Conservation (phyloP, 2,329 filamentous ascomycete genomes). For the Lizonia empirigonia region DNA sequence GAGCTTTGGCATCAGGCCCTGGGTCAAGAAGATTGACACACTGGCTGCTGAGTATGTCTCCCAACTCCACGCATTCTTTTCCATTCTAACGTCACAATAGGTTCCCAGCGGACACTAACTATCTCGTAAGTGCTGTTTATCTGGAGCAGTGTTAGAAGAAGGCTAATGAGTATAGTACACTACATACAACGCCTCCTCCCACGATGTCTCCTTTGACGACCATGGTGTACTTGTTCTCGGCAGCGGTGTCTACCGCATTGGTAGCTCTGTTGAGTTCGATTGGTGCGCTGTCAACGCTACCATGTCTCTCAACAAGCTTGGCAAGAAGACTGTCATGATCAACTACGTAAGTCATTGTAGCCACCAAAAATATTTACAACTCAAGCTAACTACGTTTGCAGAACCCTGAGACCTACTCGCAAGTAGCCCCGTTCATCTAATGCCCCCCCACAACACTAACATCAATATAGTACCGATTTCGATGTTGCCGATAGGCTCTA, state of each 20-base stretch:
- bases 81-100: background rate
- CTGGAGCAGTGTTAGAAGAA: no score
- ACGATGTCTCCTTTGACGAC: slow-evolving; percentile 93
- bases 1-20: slow-evolving; percentile 87
- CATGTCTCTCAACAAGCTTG: slow-evolving; percentile 79
- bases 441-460: background rate
- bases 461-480: slow-evolving; percentile 72
- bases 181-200: slow-evolving; percentile 93
- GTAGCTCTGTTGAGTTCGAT: slow-evolving; percentile 97
- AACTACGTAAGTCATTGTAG: slow-evolving; percentile 63
- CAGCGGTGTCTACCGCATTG: slow-evolving; percentile 96
- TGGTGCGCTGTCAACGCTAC: slow-evolving; percentile 96
- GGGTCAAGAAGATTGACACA: slow-evolving; percentile 98
- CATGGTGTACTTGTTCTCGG: slow-evolving; percentile 88
- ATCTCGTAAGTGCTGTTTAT: slow-evolving; percentile 54
- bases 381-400: slow-evolving; percentile 46
- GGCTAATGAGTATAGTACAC: no score
- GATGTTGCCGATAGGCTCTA: slow-evolving; percentile 91
- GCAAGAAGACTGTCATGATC: slow-evolving; percentile 98
- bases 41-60: slow-evolving; percentile 78
- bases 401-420: slow-evolving; percentile 72
- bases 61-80: background rate
- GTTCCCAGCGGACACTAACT: slow-evolving; percentile 76
- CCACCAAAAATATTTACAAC: background rate
- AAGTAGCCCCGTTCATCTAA: background rate